Percentiles rank a stretch among this genome's conserved stretches.
phyloP scores from a whole-genome alignment of 768 basidiomycete species.

The Naganishia antarctica region DNA sequence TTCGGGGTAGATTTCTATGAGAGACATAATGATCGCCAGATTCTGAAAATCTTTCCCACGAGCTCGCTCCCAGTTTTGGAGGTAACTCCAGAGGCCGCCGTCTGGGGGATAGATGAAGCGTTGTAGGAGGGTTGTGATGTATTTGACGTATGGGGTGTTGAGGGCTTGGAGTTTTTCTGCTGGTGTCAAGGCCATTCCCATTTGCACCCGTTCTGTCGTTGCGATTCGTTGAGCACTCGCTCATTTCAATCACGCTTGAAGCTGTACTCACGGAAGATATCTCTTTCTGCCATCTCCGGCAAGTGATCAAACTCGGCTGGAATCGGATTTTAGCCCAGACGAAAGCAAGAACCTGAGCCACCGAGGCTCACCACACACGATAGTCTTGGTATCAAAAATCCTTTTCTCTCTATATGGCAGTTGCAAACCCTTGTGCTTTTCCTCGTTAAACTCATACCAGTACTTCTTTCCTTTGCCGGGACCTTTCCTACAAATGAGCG shows the following conservation, averaged over 20 bases:
- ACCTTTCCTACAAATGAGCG: conserved; percentile 15
- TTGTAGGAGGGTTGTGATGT: conserved; percentile 7
- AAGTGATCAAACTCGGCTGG: conserved; percentile 25
- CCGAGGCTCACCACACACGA: conserved; percentile 15
- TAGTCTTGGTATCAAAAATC: conserved; percentile 14
- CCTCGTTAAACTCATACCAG: conserved; percentile 21
- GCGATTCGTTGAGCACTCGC: not conserved
- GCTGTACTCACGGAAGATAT: conserved; percentile 29
- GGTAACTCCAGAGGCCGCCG: not conserved
- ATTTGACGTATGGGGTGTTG: conserved; percentile 12
- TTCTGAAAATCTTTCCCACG: conserved; percentile 19
- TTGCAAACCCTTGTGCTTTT: not conserved
- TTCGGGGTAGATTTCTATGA: conserved; percentile 4
- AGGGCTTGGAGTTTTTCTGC: conserved; percentile 29
- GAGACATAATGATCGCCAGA: not conserved
- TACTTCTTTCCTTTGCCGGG: conserved; percentile 24
- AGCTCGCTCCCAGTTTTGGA: conserved; percentile 19
- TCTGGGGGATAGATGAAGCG: conserved; percentile 12
- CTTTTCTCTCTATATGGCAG: conserved; percentile 22
- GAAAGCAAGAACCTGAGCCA: not conserved
- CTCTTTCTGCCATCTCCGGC: conserved; percentile 24
- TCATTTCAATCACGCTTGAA: not conserved
- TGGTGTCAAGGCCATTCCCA: conserved; percentile 25
- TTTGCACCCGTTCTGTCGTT: conserved; percentile 25
- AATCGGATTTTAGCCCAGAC: not conserved